Conservation (phyloP, 768 basidiomycete genomes). For the Cystobasidium tubakii region DNA sequence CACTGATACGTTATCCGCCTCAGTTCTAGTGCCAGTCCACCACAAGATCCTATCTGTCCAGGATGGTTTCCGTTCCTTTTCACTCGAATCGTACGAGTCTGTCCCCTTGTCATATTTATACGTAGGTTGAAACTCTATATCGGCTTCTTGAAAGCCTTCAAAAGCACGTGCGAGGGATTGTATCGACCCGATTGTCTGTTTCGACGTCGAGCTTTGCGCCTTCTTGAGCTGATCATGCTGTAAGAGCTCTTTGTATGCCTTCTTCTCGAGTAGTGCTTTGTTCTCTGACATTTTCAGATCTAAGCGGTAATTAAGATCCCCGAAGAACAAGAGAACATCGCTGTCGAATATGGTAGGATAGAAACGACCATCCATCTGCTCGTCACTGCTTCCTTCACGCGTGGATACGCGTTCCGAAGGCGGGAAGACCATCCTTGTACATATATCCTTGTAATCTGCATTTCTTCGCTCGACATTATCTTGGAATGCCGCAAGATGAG, state of each 20-base stretch:
- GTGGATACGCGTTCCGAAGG: not conserved
- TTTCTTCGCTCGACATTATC: slow-evolving; percentile 15
- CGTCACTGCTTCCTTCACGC: not conserved
- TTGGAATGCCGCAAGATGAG: slow-evolving; percentile 35
- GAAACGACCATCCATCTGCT: not conserved
- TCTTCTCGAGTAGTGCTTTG: slow-evolving; percentile 40
- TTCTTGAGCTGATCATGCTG: slow-evolving; percentile 47
- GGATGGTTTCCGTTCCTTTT: slow-evolving; percentile 46
- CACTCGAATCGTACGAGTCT: slow-evolving; percentile 41
- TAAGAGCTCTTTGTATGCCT: slow-evolving; percentile 43
- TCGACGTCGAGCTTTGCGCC: not conserved
- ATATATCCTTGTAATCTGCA: slow-evolving; percentile 22
- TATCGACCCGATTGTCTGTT: not conserved
- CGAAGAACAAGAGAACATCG: slow-evolving; percentile 45
- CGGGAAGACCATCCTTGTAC: slow-evolving; percentile 7
- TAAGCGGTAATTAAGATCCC: slow-evolving; percentile 49
- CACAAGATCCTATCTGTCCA: slow-evolving; percentile 49
- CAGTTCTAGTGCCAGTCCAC: not conserved
- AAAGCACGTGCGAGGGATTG: slow-evolving; percentile 43
- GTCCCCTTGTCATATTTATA: slow-evolving; percentile 48
- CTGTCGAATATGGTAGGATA: slow-evolving; percentile 24
- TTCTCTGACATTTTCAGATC: slow-evolving; percentile 44
- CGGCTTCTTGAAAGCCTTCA: slow-evolving; percentile 45
- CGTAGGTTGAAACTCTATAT: slow-evolving; percentile 47
- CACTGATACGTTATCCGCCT: not conserved